Base-by-base conservation (phyloP, 2,329 filamentous ascomycete genomes). In the Colletotrichum sp. region DNA sequence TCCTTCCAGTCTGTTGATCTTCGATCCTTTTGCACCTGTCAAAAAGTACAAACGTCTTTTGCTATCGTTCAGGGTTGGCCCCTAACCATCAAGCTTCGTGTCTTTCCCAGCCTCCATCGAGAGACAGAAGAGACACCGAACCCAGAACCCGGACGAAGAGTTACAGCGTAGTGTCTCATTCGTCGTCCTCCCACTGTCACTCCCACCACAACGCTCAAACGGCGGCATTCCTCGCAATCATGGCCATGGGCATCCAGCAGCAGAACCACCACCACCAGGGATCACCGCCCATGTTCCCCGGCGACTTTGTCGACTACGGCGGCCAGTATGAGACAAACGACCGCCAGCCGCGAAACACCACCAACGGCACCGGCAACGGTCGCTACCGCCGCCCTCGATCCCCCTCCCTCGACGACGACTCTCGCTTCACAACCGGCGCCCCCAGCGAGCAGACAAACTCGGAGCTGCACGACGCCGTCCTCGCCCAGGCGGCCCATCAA, bases 311-410 rank as follows among this genome's bases (percentile, higher is more conserved):
- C 59, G 70, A 75, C 9, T 75, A 73, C 59, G 65, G 32, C 73
- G 63, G 34, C 36, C 69, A 75, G 26, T 75, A 75, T 64, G 70
- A 75, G 10, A 36, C 64, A 14, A 75, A 55, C 70, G 73, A 75
- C 59, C 70, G 73, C 43, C 70, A 73, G 39, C 65, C 73, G 18
- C 73, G 73, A 14, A 70, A 68, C 13, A 65, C n/a, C 7, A 1
- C 10, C 43, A 48, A 21, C n/a, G n/a, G n/a, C 10, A 1, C n/a
- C n/a, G 43, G 63, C 6, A 75, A 52, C 68, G 68, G 68, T 28
- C 75, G 75, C n/a, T 77, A 77, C 34, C 72, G 75, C 52, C 68
- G 75, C 21, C 39, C 64, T 28, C 72, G 75, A 18, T 77, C 75
- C 2, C 73, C 75, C 18, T 75, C 72, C 28, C 75, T 77, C 48